A percentile compares a stretch with the other conserved stretches of the same genome.
Evolutionary conservation across 768 basidiomycete species (phyloP).

Genomic region (Gyrodon lividus): DNA sequence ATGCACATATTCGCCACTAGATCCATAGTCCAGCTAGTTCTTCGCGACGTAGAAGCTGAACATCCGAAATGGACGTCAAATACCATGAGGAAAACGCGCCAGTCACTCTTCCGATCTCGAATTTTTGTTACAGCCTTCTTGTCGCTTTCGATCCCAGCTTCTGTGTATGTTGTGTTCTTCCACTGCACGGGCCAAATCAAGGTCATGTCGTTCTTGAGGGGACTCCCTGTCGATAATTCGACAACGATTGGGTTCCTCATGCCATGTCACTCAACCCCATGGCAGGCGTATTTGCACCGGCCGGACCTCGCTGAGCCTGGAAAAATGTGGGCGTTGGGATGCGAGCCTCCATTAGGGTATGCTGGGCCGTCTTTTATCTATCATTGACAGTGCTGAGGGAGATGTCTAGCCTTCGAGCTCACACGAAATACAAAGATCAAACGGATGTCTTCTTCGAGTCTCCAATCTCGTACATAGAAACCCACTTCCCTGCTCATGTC

Average conservation of each 20-base stretch:
- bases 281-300: conserved; percentile 83
- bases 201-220: conserved; percentile 67
- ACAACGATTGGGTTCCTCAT: conserved; percentile 77
- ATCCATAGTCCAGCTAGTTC: conserved; percentile 56
- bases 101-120: conserved; percentile 31
- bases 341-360: conserved; percentile 89
- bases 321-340: conserved; percentile 80
- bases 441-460: conserved; percentile 76
- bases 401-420: conserved; percentile 41
- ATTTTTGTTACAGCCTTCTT: conserved; percentile 42
- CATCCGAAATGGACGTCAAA: neutral
- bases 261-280: conserved; percentile 97
- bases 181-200: conserved; percentile 80
- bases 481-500: conserved; percentile 65
- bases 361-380: conserved; percentile 25
- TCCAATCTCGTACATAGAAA: conserved; percentile 62
- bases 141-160: conserved; percentile 55
- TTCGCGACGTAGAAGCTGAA: neutral
- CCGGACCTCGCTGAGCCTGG: conserved; percentile 53
- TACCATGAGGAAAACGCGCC: neutral
- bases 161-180: conserved; percentile 67
- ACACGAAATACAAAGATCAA: conserved; percentile 70
- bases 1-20: conserved; percentile 78
- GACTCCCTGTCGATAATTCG: conserved; percentile 49
- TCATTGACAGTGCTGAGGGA: conserved; percentile 8